phyloP scores from a whole-genome alignment of 2,329 filamentous ascomycete species.

The Zymoseptoria crescenta region DNA sequence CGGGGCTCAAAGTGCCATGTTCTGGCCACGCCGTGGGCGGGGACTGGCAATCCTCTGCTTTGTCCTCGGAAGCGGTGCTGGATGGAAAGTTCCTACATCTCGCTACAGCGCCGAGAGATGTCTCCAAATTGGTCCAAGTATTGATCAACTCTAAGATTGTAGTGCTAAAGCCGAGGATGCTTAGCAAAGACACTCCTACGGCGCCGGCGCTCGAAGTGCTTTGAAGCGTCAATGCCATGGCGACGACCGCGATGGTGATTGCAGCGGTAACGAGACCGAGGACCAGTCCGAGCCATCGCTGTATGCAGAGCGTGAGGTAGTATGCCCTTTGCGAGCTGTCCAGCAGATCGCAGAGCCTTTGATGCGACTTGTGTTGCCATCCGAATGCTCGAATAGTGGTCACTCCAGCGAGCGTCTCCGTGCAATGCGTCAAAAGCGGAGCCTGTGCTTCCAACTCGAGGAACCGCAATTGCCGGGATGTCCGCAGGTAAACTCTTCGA shows the following conservation, averaged over 20 bases:
- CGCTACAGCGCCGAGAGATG: conserved; percentile 49
- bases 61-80: conserved; percentile 39
- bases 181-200: conserved; percentile 48
- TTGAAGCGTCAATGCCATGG: conserved; percentile 33
- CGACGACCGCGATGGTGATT: conserved; percentile 18
- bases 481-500: conserved; percentile 42
- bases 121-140: conserved; percentile 52
- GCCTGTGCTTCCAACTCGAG: conserved; percentile 47
- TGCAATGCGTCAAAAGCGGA: conserved; percentile 44
- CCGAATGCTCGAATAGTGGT: conserved; percentile 47
- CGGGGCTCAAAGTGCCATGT: conserved; percentile 65
- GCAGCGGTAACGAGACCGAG: conserved; percentile 35
- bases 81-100: conserved; percentile 48
- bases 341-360: conserved; percentile 33
- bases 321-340: conserved; percentile 38
- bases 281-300: conserved; percentile 38
- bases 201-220: conserved; percentile 24
- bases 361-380: conserved; percentile 36
- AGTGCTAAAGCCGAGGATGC: conserved; percentile 47
- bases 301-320: conserved; percentile 40
- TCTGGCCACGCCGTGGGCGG: conserved; percentile 68
- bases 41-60: conserved; percentile 53
- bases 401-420: conserved; percentile 43
- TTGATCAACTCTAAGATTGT: conserved; percentile 44
- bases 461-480: conserved; percentile 43